phyloP scores from a whole-genome alignment of 495 filamentous ascomycete genomes.

The Neurospora sp. region DNA sequence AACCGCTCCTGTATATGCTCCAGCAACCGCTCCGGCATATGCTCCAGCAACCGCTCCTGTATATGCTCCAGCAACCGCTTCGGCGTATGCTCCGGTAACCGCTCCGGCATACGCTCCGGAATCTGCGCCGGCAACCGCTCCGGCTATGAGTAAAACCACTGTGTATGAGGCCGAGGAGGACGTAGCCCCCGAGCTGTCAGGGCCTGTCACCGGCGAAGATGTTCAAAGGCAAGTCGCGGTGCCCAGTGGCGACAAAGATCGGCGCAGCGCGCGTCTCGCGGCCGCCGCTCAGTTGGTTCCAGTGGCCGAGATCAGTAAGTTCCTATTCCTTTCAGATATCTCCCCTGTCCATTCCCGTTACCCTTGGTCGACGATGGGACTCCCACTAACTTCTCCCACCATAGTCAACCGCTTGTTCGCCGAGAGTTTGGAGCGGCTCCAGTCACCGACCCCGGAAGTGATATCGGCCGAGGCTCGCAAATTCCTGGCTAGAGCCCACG shows the following conservation, averaged over 20 bases:
- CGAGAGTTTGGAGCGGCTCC: background rate
- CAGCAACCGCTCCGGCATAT: background rate
- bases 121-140: background rate
- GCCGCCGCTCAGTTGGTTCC: background rate
- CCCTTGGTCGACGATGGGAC: background rate
- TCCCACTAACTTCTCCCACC: background rate
- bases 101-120: background rate
- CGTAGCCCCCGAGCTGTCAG: background rate
- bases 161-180: background rate
- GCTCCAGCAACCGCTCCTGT: too few species aligned
- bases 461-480: background rate
- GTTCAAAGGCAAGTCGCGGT: background rate
- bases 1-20: background rate
- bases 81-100: background rate
- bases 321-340: background rate
- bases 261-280: background rate
- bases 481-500: background rate
- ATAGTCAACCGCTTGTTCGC: background rate
- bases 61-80: background rate
- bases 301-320: background rate
- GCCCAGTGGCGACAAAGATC: background rate
- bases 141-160: background rate
- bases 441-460: background rate
- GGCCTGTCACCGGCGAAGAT: background rate
- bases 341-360: too few species aligned